Evolutionary conservation across 495 filamentous ascomycete species (phyloP).

Genomic region (Xanthoparmelia taractica): DNA sequence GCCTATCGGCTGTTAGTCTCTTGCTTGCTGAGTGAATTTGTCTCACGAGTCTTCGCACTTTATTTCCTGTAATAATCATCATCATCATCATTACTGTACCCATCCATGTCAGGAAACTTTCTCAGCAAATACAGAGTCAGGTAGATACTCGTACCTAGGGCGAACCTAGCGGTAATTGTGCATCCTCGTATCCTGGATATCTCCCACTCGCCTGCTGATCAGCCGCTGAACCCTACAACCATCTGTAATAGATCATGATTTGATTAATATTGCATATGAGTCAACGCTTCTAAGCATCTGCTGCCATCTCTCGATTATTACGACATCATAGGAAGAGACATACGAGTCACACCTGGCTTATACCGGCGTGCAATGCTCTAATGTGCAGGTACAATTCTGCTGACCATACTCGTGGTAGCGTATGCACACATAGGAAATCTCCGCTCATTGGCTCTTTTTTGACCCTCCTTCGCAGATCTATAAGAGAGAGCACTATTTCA

Average conservation of each 20-base stretch:
- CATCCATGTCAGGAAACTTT: background rate
- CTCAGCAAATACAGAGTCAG: background rate
- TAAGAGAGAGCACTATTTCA: background rate
- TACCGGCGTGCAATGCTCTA: background rate
- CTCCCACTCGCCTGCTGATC: constrained; percentile 7
- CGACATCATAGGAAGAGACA: background rate
- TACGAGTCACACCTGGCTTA: background rate
- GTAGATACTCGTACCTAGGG: background rate
- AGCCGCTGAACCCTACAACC: constrained; percentile 4
- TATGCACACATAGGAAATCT: background rate
- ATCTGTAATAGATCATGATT: no score
- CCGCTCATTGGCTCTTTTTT: background rate
- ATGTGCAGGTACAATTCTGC: background rate
- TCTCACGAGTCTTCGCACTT: background rate
- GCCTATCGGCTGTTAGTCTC: constrained; percentile 5
- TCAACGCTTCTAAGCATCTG: constrained; percentile 6
- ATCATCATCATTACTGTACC: background rate
- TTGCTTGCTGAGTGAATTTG: background rate
- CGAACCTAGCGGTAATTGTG: background rate
- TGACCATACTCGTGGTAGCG: background rate
- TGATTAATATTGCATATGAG: no score
- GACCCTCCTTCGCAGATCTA: background rate
- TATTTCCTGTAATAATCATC: background rate
- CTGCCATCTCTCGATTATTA: background rate
- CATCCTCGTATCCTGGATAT: background rate